A percentile compares a stretch with the other conserved stretches of the same genome.
Evolutionary conservation across 768 basidiomycete genomes (phyloP).

Genomic region (Lactarius vividus): DNA sequence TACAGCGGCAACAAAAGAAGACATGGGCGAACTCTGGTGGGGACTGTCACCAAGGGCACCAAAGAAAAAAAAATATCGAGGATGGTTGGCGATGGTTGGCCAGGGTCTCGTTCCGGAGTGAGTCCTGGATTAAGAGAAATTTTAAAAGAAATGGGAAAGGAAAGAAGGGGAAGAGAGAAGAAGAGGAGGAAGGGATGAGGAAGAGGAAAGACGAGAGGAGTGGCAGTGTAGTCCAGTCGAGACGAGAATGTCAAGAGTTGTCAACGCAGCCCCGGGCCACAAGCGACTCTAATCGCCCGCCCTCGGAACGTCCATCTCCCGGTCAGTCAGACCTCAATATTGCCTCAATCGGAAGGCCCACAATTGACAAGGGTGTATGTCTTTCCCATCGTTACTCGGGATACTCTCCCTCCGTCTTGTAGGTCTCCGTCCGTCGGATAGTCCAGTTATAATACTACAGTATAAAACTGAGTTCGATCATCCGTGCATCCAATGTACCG

Average conservation of each 20-base stretch:
- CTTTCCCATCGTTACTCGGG: too few species aligned
- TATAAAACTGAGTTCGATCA: background rate
- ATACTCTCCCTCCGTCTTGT: too few species aligned
- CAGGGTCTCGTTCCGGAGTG: background rate
- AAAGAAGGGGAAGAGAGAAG: background rate
- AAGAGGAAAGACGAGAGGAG: background rate
- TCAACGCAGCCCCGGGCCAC: too few species aligned
- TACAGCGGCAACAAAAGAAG: constrained; percentile 5
- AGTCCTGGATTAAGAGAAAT: background rate
- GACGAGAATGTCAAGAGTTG: background rate
- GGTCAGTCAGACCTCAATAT: too few species aligned
- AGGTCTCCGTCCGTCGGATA: too few species aligned
- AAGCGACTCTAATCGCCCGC: too few species aligned
- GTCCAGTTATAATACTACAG: too few species aligned
- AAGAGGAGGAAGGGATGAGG: background rate
- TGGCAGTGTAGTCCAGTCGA: background rate
- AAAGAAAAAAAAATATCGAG: background rate
- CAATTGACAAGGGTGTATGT: too few species aligned
- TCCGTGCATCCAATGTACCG: background rate
- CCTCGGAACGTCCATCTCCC: too few species aligned
- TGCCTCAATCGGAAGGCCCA: too few species aligned
- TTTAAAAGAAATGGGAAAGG: background rate
- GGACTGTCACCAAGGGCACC: background rate
- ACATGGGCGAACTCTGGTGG: constrained; percentile 5
- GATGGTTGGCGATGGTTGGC: background rate